Evolutionary conservation across 352 stramenopile genomes (phyloP).

Genomic region (Globisporangium mamillatum): DNA sequence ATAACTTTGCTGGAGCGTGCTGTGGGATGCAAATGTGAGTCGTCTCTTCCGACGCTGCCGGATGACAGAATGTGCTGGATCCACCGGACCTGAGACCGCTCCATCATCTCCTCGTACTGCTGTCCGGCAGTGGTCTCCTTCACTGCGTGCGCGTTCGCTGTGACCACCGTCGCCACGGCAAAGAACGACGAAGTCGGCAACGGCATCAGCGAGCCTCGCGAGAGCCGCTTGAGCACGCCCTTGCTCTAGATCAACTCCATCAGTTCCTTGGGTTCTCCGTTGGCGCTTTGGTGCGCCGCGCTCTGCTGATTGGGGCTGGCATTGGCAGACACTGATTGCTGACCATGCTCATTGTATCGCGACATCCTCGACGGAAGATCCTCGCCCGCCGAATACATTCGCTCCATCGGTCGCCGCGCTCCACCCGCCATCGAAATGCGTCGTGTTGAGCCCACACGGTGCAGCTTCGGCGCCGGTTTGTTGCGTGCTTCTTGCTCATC

Average conservation of each 20-base stretch:
- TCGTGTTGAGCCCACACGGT: neutral
- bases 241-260: conserved; percentile 4
- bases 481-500: neutral
- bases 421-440: neutral
- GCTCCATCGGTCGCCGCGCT: neutral
- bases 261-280: neutral
- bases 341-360: neutral
- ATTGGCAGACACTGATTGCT: neutral
- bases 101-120: conserved; percentile 51
- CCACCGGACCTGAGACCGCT: conserved; percentile 43
- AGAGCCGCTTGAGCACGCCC: conserved; percentile 4
- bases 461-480: neutral
- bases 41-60: neutral
- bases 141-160: neutral
- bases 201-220: conserved; percentile 1
- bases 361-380: neutral
- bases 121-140: conserved; percentile 11
- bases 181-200: neutral
- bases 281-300: too few relatives aligned
- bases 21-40: neutral
- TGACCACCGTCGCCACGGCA: neutral
- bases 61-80: conserved; percentile 12
- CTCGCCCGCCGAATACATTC: conserved; percentile 5
- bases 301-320: neutral
- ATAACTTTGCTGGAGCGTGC: neutral